Conservation (phyloP, 257 asterid species). For the Dorcoceras hygrometricum region DNA sequence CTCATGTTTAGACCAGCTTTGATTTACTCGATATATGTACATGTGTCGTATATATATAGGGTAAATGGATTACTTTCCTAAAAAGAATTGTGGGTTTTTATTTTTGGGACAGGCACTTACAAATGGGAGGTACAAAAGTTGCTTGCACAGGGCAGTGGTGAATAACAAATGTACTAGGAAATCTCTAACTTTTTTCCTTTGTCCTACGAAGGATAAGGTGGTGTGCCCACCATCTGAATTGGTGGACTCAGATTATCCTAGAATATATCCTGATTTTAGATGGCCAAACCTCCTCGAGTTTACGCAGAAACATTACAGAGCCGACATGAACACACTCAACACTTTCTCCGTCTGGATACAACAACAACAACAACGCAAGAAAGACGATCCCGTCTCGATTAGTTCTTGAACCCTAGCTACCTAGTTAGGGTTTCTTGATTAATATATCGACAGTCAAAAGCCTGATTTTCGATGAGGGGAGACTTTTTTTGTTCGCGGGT, state of each 20-base stretch:
- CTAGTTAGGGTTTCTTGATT: neutral
- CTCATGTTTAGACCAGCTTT: neutral
- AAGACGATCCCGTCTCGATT: constrained; percentile 17
- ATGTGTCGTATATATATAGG: neutral
- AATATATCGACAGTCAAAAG: neutral
- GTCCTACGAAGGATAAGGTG: constrained; percentile 73
- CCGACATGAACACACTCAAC: constrained; percentile 72
- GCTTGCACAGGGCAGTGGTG: constrained; percentile 90
- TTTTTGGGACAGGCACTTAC: constrained; percentile 58
- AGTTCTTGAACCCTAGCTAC: constrained; percentile 5
- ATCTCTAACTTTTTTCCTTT: constrained; percentile 84
- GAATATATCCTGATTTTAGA: constrained; percentile 73
- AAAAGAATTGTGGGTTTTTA: neutral
- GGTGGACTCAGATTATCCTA: constrained; percentile 67
- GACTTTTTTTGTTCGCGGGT: neutral
- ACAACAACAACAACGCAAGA: constrained; percentile 19
- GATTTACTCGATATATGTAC: neutral
- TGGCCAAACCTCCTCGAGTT: constrained; percentile 73
- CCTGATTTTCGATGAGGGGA: neutral
- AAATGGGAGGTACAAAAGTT: constrained; percentile 76
- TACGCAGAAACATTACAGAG: constrained; percentile 85
- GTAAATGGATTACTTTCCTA: neutral
- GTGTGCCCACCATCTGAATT: constrained; percentile 76
- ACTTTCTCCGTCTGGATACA: constrained; percentile 66
- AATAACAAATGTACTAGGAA: constrained; percentile 72